Base-by-base conservation (phyloP, 495 filamentous ascomycete species). In the Penicillium mononematosum region DNA sequence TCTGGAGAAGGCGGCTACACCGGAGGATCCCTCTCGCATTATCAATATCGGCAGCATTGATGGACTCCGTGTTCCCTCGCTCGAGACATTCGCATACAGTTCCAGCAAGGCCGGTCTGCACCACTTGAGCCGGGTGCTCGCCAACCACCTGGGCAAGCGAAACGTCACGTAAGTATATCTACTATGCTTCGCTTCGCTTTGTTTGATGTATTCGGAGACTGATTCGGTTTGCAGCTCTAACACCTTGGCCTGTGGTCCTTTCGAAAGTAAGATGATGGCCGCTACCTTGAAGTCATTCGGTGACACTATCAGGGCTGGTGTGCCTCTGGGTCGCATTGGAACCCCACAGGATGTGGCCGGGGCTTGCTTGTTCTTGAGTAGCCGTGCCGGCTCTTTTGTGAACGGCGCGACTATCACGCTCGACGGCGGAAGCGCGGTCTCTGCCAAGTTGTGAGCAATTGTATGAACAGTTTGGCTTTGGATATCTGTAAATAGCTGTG, bases 191-290 rank as follows among this genome's bases (percentile, higher is more conserved):
- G 5, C 25, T 32, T 32, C 25, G 19, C 19, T n/a, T 50, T 9
- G 16, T 22, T 50, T n/a, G 25, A 27, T 22, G 8, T 17, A 31
- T 32, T 32, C 0, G n/a, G 10, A 5, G 5, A 47, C 58, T 70
- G 45, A 61, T 43, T 22, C 22, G 10, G 6, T 48, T 51, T n/a
- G 38, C 53, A 75, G 73, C 39, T 78, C 72, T 1, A 91, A 91
- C 53, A 78, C 85, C 1, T 76, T 93, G 50, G 89, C 89, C 32
- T 92, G 88, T 61, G 89, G 89, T 10, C 88, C 89, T 14, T 93
- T 93, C 61, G 78, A 89, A 66, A 88, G 83, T 57, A 90, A 90
- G 73, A 93, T 92, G 89, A 91, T 91, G 89, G 83, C 83, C 11
- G 84, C 81, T 41, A 90, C 87, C 41, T 69, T 92, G 51, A 72